Base-by-base conservation (phyloP, 352 stramenopile genomes). In the Pythium rhizo-oryzae region DNA sequence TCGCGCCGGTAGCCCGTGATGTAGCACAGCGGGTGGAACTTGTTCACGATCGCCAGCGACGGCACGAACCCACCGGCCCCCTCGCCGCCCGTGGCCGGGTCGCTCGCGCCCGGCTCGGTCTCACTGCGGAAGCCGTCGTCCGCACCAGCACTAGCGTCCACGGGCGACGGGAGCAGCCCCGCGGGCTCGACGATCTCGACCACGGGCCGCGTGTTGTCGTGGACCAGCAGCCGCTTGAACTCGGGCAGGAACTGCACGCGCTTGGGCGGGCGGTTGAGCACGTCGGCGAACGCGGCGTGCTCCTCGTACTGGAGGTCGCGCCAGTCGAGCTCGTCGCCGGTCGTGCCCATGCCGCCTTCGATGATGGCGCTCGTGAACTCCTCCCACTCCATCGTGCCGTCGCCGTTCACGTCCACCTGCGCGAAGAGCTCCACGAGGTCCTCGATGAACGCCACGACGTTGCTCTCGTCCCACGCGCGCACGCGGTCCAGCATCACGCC, bases 291-390 rank as follows among this genome's bases (percentile, higher is more conserved):
- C 30, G 57, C 66, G 9, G 66, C 24, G 70, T 89, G 72, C 37
- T 94, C 84, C 46, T 92, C 85, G 57, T 94, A 94, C 72, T 90
- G 80, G 65, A 91, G 50, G 54, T 91, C 84, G 47, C 82, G 72
- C 76, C 81, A 83, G 41, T 85, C 73, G 11, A 77, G 60, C 9
- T 76, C 74, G 30, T 81, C 70, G 21, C 76, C 73, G 8, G 53
- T 78, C 0, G 71, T 77, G 13, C 84, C 75, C 85, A 94, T 92
- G 59, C 86, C 84, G 28, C 80, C 83, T 63, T 94, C 86, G 57
- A 94, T 92, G 57, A 94, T 90, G 9, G 84, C 84, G 28, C 78
- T 89, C 35, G 86, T 94, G 54, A 94, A 94, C 66, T 94, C 86
- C 30, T 94, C 86, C 86, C 86, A 94, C 55, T 89, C 81, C 86